phyloP scores from a whole-genome alignment of 2,329 filamentous ascomycete species.

The Fusarium albidum region DNA sequence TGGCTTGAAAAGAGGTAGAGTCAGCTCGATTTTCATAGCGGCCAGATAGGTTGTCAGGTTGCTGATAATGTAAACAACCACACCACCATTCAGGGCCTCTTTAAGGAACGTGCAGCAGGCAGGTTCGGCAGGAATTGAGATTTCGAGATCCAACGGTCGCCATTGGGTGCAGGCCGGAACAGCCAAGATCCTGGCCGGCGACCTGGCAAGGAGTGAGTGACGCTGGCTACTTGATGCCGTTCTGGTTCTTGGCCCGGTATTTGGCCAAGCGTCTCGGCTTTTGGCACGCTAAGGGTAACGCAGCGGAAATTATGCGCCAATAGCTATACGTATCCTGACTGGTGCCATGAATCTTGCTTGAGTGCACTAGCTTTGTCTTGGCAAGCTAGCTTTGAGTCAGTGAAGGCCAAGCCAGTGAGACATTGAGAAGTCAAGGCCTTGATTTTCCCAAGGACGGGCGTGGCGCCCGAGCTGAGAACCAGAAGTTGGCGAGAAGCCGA shows the following conservation, averaged over 20 bases:
- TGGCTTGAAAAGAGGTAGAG: too few relatives aligned
- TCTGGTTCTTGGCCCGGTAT: background rate
- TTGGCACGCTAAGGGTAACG: constrained; percentile 3
- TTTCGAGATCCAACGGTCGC: too few relatives aligned
- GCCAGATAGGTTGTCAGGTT: too few relatives aligned
- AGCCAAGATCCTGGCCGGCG: too few relatives aligned
- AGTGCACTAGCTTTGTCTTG: constrained; percentile 6
- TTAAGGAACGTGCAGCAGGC: too few relatives aligned
- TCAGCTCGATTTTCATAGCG: too few relatives aligned
- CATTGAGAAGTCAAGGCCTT: constrained; percentile 12
- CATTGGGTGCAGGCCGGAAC: too few relatives aligned
- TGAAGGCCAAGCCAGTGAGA: constrained; percentile 5
- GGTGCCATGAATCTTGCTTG: constrained; percentile 2
- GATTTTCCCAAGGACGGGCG: constrained; percentile 2
- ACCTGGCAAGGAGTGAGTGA: background rate
- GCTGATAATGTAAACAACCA: too few relatives aligned
- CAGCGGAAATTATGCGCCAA: constrained; percentile 30
- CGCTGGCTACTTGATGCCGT: background rate
- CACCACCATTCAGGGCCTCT: too few relatives aligned
- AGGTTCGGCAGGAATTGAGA: too few relatives aligned
- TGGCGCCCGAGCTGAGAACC: background rate
- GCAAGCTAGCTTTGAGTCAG: background rate
- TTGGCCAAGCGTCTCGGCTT: constrained; percentile 17
- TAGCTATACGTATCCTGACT: constrained; percentile 9
- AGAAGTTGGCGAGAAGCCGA: background rate